Base-by-base conservation (phyloP, 805 yeast species). In the Geotrichum ghanense region DNA sequence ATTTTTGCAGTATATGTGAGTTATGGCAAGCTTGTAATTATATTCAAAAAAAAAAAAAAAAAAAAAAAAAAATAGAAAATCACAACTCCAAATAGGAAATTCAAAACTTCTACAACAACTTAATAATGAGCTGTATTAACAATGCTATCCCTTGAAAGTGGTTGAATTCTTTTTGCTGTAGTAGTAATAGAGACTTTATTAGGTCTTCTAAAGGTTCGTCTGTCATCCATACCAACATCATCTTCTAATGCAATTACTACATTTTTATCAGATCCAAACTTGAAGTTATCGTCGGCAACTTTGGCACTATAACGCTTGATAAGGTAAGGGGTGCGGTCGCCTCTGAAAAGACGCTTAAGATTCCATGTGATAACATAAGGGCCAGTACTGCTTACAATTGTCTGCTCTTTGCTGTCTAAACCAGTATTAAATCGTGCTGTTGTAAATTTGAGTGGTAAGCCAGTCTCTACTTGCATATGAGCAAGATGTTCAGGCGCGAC, bases 361-460 rank as follows among this genome's bases (percentile, higher is more conserved):
- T 82, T 78, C 95, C 95, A 88, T 1, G 83, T 73, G 20, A 88
- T 74, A 21, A 87, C 82, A 62, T 78, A 88, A 17, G 89, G 90
- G 2, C 95, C 95, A 1, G 82, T 70, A 3, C 90, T 78, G 1
- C 95, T 74, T 20, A 86, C 79, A 44, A 88, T 83, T 1, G 81
- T 71, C 19, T 83, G 78, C 58, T 82, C 92, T 51, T 74, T 76
- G 22, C 75, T 59, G 44, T 73, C 72, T n/a, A 75, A 47, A 40
- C 87, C 87, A 21, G 81, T 71, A 61, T 88, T 84, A 71, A 88
- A 88, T 53, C 74, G 74, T 3, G 95, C 95, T 48, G 72, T 72
- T 2, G 92, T 78, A 61, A 86, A 87, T 19, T 65, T 57, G 10
- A 83, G 62, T 1, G 75, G 70, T 46, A 65, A 62, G 3, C 70